Percentiles rank a stretch among this genome's conserved stretches.
These are phyloP conservation scores for Trametes cingulata DNA, from an alignment of 768 basidiomycete genomes.

Conservation along the genomic window DNA sequence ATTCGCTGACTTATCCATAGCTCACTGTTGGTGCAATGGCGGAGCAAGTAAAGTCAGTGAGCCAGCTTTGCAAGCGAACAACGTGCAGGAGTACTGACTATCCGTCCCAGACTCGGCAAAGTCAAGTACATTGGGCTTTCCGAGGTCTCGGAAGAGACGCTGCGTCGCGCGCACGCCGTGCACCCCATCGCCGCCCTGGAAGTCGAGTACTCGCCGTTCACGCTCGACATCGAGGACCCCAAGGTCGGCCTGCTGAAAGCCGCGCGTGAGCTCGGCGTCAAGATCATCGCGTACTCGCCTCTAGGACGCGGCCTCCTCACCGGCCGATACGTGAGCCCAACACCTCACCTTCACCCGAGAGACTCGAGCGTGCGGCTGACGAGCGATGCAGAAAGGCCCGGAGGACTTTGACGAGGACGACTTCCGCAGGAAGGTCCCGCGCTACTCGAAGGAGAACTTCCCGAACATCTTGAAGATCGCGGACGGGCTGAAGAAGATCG, in stretches of 20 bases:
- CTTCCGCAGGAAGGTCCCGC: constrained; percentile 37
- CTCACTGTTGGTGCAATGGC: constrained; percentile 29
- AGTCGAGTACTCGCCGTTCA: constrained; percentile 40
- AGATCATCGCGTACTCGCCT: constrained; percentile 46
- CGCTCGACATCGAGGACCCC: constrained; percentile 38
- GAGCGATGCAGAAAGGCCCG: constrained; percentile 13
- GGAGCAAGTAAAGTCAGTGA: constrained; percentile 33
- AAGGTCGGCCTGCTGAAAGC: constrained; percentile 34
- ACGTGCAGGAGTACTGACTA: constrained; percentile 5
- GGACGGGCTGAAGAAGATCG: constrained; percentile 37
- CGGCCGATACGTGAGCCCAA: constrained; percentile 40
- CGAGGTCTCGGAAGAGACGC: constrained; percentile 34
- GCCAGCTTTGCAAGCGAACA: constrained; percentile 26
- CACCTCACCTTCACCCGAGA: no score
- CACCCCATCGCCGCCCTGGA: constrained; percentile 40
- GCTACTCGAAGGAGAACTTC: constrained; percentile 43
- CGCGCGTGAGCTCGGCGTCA: constrained; percentile 42
- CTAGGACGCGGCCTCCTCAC: constrained; percentile 51
- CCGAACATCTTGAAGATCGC: constrained; percentile 43
- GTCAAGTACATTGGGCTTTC: constrained; percentile 38
- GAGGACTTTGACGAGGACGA: constrained; percentile 43
- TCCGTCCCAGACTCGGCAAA: constrained; percentile 32
- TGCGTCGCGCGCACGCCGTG: constrained; percentile 41
- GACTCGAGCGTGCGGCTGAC: background rate
- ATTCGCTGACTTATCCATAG: constrained; percentile 14